Conservation (phyloP, 1,284 basidiomycete genomes). For the Sutorius eximius region DNA sequence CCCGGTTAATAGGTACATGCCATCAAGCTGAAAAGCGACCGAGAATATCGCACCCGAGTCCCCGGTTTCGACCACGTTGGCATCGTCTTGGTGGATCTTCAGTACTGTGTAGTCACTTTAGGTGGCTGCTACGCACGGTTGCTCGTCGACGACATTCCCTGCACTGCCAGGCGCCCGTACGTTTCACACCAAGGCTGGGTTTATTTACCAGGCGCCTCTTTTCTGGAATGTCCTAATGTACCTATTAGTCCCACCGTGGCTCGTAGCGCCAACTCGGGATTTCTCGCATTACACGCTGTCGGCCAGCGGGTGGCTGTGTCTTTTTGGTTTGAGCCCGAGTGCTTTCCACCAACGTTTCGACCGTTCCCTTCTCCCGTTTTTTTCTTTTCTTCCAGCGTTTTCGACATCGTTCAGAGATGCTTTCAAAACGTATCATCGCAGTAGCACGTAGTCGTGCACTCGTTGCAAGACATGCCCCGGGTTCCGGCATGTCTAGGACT, state of each 20-base stretch:
- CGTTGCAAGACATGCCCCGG: slow-evolving; percentile 40
- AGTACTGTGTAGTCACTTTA: background rate
- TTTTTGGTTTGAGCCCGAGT: background rate
- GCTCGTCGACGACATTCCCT: background rate
- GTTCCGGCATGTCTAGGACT: slow-evolving; percentile 45
- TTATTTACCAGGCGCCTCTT: too few relatives aligned
- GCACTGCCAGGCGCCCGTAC: background rate
- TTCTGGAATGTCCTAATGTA: too few relatives aligned
- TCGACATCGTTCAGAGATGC: slow-evolving; percentile 42
- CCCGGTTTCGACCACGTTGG: background rate
- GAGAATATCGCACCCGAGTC: background rate
- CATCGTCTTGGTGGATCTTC: background rate
- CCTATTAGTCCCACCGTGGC: too few relatives aligned
- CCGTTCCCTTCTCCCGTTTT: background rate
- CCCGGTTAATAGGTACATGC: background rate
- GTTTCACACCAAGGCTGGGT: background rate
- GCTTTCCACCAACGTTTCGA: background rate
- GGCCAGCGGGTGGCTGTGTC: slow-evolving; percentile 24
- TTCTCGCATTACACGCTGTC: slow-evolving; percentile 9
- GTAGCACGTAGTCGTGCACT: slow-evolving; percentile 62
- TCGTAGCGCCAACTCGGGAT: slow-evolving; percentile 1
- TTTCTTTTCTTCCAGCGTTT: background rate
- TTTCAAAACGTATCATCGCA: slow-evolving; percentile 69
- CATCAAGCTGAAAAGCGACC: background rate
- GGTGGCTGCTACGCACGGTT: background rate